A percentile compares a stretch with the other conserved stretches of the same genome.
Conservation (phyloP, 2,329 filamentous ascomycete genomes). For the Bretziella fagacearum region DNA sequence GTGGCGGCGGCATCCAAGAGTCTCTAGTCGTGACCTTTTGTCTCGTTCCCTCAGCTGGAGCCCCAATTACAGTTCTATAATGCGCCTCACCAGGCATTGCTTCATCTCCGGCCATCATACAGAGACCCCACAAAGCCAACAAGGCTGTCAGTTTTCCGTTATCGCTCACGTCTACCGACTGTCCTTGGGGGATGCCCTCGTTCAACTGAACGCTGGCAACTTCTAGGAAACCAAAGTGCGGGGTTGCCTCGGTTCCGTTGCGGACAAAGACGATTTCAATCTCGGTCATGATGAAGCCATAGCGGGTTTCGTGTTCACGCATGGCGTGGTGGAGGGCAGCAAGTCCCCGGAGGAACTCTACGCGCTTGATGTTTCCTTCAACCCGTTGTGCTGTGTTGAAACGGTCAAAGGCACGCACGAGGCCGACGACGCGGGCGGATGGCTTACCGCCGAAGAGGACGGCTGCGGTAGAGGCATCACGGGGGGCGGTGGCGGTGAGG, state of each 20-base stretch:
- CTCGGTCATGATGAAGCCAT: slow-evolving; percentile 92
- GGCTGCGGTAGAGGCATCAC: slow-evolving; percentile 38
- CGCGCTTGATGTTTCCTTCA: slow-evolving; percentile 66
- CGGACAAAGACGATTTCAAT: slow-evolving; percentile 87
- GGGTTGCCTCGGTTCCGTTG: slow-evolving; percentile 52
- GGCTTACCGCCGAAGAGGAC: slow-evolving; percentile 33
- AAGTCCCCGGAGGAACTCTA: slow-evolving; percentile 76
- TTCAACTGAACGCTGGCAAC: slow-evolving; percentile 42
- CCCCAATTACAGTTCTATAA: slow-evolving; percentile 58
- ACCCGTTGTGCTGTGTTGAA: slow-evolving; percentile 93
- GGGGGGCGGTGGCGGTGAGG: slow-evolving; percentile 47
- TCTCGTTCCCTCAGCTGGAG: slow-evolving; percentile 54
- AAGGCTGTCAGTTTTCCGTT: slow-evolving; percentile 42
- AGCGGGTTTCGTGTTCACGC: slow-evolving; percentile 84
- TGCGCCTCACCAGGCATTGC: slow-evolving; percentile 39
- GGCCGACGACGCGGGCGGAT: slow-evolving; percentile 49
- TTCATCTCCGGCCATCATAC: slow-evolving; percentile 50
- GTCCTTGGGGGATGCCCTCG: slow-evolving; percentile 21
- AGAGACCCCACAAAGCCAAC: slow-evolving; percentile 61
- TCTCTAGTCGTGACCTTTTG: slow-evolving; percentile 54
- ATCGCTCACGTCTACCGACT: slow-evolving; percentile 18
- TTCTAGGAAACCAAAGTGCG: slow-evolving; percentile 81
- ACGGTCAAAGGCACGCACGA: slow-evolving; percentile 82
- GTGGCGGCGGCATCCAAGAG: slow-evolving; percentile 58
- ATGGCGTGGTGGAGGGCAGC: slow-evolving; percentile 77